phyloP scores from a whole-genome alignment of 345 rosid species.

The Syzygium jambos region DNA sequence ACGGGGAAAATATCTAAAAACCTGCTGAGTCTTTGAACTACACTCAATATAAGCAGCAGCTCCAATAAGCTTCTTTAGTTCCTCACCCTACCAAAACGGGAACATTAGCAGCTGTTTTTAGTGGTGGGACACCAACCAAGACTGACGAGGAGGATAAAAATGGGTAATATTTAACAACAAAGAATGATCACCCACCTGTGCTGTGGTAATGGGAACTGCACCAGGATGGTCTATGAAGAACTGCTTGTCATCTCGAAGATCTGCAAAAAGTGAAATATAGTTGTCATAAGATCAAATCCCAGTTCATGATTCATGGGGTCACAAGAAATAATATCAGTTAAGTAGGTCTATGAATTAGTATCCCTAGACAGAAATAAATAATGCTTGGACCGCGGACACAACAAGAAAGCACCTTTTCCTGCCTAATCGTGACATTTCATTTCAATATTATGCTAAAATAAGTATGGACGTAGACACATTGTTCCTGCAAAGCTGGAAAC shows the following conservation, averaged over 20 bases:
- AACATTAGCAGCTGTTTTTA: not conserved
- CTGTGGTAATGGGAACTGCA: slow-evolving; percentile 8
- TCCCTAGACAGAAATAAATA: not conserved
- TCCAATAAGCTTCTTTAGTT: slow-evolving; percentile 12
- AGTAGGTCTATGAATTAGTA: not conserved
- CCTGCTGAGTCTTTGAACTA: slow-evolving; percentile 20
- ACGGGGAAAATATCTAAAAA: not conserved
- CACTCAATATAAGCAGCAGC: slow-evolving; percentile 13
- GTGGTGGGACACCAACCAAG: not conserved
- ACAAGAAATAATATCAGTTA: not conserved
- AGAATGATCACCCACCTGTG: slow-evolving; percentile 5
- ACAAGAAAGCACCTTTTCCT: not conserved
- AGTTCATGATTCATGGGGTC: not conserved
- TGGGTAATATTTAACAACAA: not conserved
- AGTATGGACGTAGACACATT: not conserved
- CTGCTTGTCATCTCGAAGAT: slow-evolving; percentile 15
- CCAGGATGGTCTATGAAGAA: slow-evolving; percentile 14
- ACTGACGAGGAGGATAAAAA: not conserved
- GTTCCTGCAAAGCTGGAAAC: not conserved
- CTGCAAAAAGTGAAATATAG: not conserved
- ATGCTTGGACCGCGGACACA: not conserved
- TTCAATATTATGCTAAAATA: not conserved
- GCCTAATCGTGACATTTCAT: not conserved
- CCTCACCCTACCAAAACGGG: slow-evolving; percentile 9
- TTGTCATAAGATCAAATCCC: not conserved